phyloP scores from a whole-genome alignment of 2,329 filamentous ascomycete species.

The Lomentospora prolificans region DNA sequence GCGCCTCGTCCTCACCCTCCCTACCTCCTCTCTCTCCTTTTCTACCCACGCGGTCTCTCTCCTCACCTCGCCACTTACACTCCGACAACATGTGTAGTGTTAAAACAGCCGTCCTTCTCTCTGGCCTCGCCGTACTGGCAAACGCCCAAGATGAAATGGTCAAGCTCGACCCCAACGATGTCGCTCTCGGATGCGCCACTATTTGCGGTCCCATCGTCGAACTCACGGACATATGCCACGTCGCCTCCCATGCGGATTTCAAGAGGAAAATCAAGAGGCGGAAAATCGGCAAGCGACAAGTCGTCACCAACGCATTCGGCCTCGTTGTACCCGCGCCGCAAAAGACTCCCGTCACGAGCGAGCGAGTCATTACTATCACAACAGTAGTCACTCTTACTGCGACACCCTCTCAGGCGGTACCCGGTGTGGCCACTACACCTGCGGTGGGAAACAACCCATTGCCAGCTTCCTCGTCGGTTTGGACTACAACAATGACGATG shows the following conservation, averaged over 20 bases:
- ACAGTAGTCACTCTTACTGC: slow-evolving; percentile 7
- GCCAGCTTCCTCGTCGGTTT: not conserved
- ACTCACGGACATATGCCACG: slow-evolving; percentile 26
- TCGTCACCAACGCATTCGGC: slow-evolving; percentile 7
- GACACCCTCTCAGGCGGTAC: not conserved
- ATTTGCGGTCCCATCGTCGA: slow-evolving; percentile 34
- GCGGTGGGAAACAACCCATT: not conserved
- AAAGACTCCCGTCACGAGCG: not conserved
- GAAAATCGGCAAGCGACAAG: not conserved
- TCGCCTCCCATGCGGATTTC: slow-evolving; percentile 13
- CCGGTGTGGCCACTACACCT: not conserved
- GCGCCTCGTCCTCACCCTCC: slow-evolving; percentile 7
- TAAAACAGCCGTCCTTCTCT: slow-evolving; percentile 1
- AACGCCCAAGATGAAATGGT: slow-evolving; percentile 20
- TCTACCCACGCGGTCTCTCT: slow-evolving; percentile 8
- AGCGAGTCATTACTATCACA: not conserved
- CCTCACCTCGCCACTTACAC: not conserved
- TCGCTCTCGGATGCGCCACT: slow-evolving; percentile 28
- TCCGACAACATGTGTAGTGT: slow-evolving; percentile 2
- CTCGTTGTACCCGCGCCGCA: slow-evolving; percentile 2
- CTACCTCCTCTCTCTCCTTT: slow-evolving; percentile 2
- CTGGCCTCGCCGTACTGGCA: slow-evolving; percentile 14
- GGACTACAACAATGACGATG: slow-evolving; percentile 8
- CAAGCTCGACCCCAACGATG: slow-evolving; percentile 23
- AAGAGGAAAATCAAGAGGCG: slow-evolving; percentile 19